Percentiles rank a stretch among this genome's conserved stretches.
Evolutionary conservation across 164 flowering plant species (phyloP).

Genomic region (Tetrastigma voinierianum): DNA sequence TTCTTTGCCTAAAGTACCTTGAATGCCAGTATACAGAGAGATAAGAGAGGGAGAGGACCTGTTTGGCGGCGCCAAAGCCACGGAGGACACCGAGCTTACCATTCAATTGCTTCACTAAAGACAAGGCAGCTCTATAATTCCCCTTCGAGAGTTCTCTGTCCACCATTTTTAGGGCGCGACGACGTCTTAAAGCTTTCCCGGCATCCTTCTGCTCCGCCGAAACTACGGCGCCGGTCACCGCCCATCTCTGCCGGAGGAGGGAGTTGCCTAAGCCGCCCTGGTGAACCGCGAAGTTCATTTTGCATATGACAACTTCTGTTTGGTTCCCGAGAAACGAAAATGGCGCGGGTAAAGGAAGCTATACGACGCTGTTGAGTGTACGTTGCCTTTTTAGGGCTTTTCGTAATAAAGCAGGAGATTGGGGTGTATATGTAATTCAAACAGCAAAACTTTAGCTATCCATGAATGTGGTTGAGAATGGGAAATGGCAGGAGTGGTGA

Average conservation of each 20-base stretch:
- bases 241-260: neutral
- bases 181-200: constrained; percentile 10
- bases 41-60: constrained; percentile 14
- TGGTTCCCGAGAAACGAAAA: too few relatives aligned
- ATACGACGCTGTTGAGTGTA: too few relatives aligned
- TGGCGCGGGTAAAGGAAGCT: too few relatives aligned
- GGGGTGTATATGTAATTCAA: neutral
- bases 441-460: too few relatives aligned
- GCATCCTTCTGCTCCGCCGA: neutral
- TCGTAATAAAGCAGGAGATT: neutral
- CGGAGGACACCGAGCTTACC: constrained; percentile 31
- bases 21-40: neutral
- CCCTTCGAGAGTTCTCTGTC: constrained; percentile 30
- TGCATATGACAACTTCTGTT: too few relatives aligned
- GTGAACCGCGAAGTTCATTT: too few relatives aligned
- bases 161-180: constrained; percentile 20
- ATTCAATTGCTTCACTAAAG: constrained; percentile 31
- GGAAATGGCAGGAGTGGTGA: neutral
- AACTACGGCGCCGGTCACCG: neutral
- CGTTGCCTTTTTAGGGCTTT: too few relatives aligned
- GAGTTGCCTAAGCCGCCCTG: too few relatives aligned
- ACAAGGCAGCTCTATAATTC: constrained; percentile 24
- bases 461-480: constrained; percentile 9
- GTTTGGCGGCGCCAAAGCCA: constrained; percentile 35
- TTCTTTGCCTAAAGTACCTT: too few relatives aligned